Evolutionary conservation across 140 eudicot species (phyloP).

Genomic region (Oenanthe javanica): DNA sequence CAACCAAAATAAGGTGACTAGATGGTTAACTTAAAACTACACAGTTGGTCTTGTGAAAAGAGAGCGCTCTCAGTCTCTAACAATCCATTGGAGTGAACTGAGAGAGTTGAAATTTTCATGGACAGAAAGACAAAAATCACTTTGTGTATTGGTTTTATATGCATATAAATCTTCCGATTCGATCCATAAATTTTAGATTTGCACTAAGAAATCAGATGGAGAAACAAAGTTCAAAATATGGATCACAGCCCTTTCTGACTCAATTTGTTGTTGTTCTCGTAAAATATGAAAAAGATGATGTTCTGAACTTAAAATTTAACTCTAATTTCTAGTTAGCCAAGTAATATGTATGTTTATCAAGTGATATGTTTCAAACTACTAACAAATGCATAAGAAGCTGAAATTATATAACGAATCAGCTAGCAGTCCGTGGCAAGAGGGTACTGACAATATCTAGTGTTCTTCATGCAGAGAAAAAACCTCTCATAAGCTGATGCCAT

Average conservation of each 20-base stretch:
- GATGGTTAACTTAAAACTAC: conserved; percentile 21
- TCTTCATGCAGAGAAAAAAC: conserved; percentile 23
- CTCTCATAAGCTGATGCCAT: conserved; percentile 30
- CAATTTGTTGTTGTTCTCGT: not conserved
- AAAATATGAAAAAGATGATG: not conserved
- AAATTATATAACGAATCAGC: not conserved
- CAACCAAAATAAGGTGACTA: conserved; percentile 20
- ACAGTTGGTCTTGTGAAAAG: conserved; percentile 13
- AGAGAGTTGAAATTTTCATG: not conserved
- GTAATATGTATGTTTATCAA: not conserved
- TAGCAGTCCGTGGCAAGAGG: conserved; percentile 24
- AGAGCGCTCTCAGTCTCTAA: not conserved
- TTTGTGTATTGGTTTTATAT: no score
- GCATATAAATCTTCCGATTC: not conserved
- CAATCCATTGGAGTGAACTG: not conserved
- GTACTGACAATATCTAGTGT: conserved; percentile 14
- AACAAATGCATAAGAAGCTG: not conserved
- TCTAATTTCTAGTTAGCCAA: not conserved
- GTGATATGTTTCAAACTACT: not conserved
- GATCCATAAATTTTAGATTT: not conserved
- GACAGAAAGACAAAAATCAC: not conserved
- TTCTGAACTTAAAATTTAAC: not conserved
- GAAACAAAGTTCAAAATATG: not conserved
- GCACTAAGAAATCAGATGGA: not conserved
- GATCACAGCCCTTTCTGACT: not conserved